phyloP scores from a whole-genome alignment of 148 eudicot genomes.

The Fallopia convolvulus region DNA sequence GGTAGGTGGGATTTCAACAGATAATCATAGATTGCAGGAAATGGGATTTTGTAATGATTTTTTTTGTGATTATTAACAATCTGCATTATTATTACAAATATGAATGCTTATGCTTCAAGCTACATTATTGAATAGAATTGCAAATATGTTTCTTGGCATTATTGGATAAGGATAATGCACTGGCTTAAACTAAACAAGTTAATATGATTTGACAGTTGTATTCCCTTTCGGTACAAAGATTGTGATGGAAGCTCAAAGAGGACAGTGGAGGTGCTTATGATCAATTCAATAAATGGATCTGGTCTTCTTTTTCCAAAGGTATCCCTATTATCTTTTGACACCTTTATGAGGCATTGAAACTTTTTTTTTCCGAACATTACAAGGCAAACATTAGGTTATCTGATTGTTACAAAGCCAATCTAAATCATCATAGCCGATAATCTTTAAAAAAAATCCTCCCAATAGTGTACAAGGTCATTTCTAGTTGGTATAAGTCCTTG shows the following conservation, averaged over 20 bases:
- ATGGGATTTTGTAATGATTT: background rate
- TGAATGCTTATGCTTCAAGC: background rate
- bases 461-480: background rate
- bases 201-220: slow-evolving; percentile 5
- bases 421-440: too few relatives aligned
- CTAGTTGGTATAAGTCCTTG: background rate
- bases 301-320: slow-evolving; percentile 77
- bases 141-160: background rate
- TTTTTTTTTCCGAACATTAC: too few relatives aligned
- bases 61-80: background rate
- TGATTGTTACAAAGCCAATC: too few relatives aligned
- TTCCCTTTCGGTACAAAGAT: slow-evolving; percentile 12
- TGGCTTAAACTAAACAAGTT: background rate
- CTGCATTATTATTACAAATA: too few relatives aligned
- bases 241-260: slow-evolving; percentile 22
- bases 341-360: background rate
- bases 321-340: background rate
- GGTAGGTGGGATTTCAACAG: too few relatives aligned
- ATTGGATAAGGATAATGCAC: background rate
- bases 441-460: background rate
- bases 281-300: slow-evolving; percentile 45
- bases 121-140: background rate
- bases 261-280: slow-evolving; percentile 60
- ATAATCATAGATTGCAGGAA: background rate
- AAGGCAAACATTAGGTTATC: too few relatives aligned